Conservation (phyloP, 306 rosid genomes). For the Pyrus bretschneideri region DNA sequence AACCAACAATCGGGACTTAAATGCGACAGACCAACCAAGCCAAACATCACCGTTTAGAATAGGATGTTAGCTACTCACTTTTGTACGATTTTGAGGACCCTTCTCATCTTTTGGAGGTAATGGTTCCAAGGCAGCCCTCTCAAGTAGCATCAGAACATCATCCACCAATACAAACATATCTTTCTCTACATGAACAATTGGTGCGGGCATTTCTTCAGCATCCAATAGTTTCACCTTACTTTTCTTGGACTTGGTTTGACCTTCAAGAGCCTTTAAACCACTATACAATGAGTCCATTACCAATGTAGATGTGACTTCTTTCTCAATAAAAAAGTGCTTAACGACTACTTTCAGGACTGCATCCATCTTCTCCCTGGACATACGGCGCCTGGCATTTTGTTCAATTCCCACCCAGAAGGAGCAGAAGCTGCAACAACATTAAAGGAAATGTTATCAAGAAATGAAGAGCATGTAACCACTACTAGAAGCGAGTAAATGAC, state of each 20-base stretch:
- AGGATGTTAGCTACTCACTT: slow-evolving; percentile 45
- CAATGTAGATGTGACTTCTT: slow-evolving; percentile 95
- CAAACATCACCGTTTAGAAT: neutral
- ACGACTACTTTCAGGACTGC: slow-evolving; percentile 84
- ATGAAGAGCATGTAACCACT: neutral
- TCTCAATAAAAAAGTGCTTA: slow-evolving; percentile 91
- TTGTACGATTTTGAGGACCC: slow-evolving; percentile 99
- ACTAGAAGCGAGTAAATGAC: neutral
- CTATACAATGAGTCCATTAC: slow-evolving; percentile 98
- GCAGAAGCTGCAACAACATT: slow-evolving; percentile 52
- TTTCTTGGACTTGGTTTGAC: slow-evolving; percentile 64
- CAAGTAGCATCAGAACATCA: slow-evolving; percentile 76
- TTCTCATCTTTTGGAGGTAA: slow-evolving; percentile 99
- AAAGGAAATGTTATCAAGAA: slow-evolving; percentile 17
- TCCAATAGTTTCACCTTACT: slow-evolving; percentile 56
- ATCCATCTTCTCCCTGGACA: slow-evolving; percentile 91
- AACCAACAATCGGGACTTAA: neutral
- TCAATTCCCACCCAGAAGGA: slow-evolving; percentile 92
- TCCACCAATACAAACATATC: slow-evolving; percentile 86
- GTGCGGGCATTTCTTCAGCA: slow-evolving; percentile 84
- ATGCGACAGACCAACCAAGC: neutral
- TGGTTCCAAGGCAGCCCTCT: slow-evolving; percentile 94
- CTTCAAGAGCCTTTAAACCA: slow-evolving; percentile 96
- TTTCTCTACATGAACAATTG: slow-evolving; percentile 80
- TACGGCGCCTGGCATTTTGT: slow-evolving; percentile 73